Evolutionary conservation across 257 asterid species (phyloP), one percentile per base, ranked within the genome.

Genomic region (Gentiana dahurica): DNA sequence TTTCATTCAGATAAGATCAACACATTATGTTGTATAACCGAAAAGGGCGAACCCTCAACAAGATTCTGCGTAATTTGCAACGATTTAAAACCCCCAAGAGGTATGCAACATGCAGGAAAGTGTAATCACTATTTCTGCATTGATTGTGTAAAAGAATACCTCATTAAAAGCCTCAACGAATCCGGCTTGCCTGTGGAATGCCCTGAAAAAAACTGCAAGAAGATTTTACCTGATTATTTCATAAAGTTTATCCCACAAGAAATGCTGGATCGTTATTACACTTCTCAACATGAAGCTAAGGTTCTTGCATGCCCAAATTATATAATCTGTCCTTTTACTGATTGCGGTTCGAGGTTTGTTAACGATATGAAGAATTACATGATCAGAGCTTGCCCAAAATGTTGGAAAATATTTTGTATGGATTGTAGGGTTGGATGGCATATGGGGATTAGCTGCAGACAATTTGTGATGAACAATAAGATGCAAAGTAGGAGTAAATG

Each of bases 361-460:
- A 65, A 66, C 38, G 71, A 66, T 39, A 6, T 3, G 12, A 38
- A 10, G 5, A 5, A 3, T 3, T 66, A 44, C 63, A 47, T 49
- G 11, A 66, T 53, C 7, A 46, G 54, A 43, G 71, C 65, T 6
- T 66, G 65, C 38, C 55, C 57, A 0, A 7, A 58, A 0, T 59
- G 65, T 12, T 65, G 71, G 65, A 43, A 8, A 12, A 8, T 59
- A 8, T 59, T 66, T 0, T 66, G 71, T n/a, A 43, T 45, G 8
- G 24, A 1, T 0, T 66, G 71, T 37, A 15, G 37, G 52, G 9
- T 36, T n/a, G 0, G 7, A 8, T 59, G 60, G 50, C 65, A 59
- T 53, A 12, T 53, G 51, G 71, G 61, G 50, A 46, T 66, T 51
- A 44, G 43, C 5, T 66, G 65, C 59, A 2, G 0, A 36, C 2